Conservation (phyloP, 192 early-diverging fungal species). For the Linnemannia schmuckeri region DNA sequence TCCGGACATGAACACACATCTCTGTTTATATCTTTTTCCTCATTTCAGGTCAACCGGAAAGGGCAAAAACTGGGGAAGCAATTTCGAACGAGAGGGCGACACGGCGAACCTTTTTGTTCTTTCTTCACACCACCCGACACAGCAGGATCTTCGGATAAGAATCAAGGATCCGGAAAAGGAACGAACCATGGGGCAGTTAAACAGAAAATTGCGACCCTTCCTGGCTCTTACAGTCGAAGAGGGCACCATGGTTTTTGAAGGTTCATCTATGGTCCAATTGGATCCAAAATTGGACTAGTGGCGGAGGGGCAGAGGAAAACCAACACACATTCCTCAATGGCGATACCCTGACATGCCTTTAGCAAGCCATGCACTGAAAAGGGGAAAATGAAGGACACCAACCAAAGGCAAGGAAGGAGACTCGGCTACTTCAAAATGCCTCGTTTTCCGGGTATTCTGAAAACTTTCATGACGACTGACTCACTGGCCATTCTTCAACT, state of each 20-base stretch:
- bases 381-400: neutral
- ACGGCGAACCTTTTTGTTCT: neutral
- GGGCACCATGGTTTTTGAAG: neutral
- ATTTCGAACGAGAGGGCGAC: neutral
- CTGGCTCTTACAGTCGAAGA: neutral
- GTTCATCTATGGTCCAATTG: neutral
- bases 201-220: neutral
- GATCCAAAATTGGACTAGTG: neutral
- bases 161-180: neutral
- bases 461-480: neutral
- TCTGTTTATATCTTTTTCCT: neutral
- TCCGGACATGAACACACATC: neutral
- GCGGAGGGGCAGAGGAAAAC: neutral
- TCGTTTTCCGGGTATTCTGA: neutral
- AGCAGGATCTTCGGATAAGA: neutral
- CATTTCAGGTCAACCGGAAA: neutral
- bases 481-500: neutral
- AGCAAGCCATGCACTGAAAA: neutral
- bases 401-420: neutral
- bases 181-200: neutral
- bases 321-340: neutral
- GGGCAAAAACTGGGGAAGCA: constrained; percentile 26
- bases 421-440: neutral
- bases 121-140: neutral
- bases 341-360: neutral